Conservation (phyloP, 2,329 filamentous ascomycete species). For the Cyphellophora europaea region DNA sequence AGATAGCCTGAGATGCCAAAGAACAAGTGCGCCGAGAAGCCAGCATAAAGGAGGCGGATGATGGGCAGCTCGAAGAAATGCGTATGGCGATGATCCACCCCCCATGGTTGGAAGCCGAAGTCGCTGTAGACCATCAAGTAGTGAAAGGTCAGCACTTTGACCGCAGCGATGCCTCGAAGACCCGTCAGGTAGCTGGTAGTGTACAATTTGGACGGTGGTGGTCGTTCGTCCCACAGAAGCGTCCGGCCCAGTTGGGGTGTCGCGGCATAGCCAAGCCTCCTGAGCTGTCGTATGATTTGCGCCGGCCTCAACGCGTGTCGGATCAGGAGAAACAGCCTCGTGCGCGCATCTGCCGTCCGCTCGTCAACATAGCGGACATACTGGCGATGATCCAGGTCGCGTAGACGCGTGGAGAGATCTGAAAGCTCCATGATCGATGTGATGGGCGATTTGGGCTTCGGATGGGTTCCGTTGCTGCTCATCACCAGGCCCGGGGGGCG, state of each 20-base stretch:
- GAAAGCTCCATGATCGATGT: background rate
- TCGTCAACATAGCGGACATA: background rate
- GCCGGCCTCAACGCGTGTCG: slow-evolving; percentile 8
- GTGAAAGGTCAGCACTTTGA: slow-evolving; percentile 38
- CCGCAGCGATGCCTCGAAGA: slow-evolving; percentile 33
- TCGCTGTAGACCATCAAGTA: slow-evolving; percentile 30
- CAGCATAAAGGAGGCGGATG: slow-evolving; percentile 34
- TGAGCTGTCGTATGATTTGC: slow-evolving; percentile 10
- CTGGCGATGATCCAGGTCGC: background rate
- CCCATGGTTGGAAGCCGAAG: slow-evolving; percentile 31
- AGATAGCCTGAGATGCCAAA: slow-evolving; percentile 41
- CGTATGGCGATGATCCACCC: slow-evolving; percentile 21
- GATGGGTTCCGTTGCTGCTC: too few relatives aligned
- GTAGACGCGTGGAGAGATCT: background rate
- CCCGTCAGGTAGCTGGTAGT: slow-evolving; percentile 24
- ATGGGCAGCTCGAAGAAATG: slow-evolving; percentile 30
- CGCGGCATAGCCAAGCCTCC: slow-evolving; percentile 16
- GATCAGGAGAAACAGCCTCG: slow-evolving; percentile 6
- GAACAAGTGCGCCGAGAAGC: slow-evolving; percentile 32
- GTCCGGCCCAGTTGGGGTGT: slow-evolving; percentile 14
- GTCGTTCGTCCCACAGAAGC: slow-evolving; percentile 12
- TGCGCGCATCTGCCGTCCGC: background rate
- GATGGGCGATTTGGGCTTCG: too few relatives aligned
- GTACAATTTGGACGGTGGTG: slow-evolving; percentile 14
- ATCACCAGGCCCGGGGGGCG: too few relatives aligned